A percentile compares a stretch with the other conserved stretches of the same genome.
Conservation (phyloP, 257 asterid genomes). For the Echites panduratus region DNA sequence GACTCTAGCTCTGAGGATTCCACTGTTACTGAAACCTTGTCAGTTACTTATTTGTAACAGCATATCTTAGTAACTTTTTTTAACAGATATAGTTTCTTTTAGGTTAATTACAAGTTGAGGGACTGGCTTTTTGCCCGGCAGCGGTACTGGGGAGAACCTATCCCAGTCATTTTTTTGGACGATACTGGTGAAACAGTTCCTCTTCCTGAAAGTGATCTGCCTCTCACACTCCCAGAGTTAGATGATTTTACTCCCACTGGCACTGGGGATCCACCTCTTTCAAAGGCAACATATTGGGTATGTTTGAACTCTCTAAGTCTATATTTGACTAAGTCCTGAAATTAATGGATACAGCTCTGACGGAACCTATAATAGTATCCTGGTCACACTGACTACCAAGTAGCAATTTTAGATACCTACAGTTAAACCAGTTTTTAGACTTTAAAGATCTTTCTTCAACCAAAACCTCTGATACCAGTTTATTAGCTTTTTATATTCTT, state of each 20-base stretch:
- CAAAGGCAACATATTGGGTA: constrained; percentile 91
- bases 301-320: constrained; percentile 21
- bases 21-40: background rate
- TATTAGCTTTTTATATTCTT: background rate
- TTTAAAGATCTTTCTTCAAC: background rate
- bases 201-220: constrained; percentile 81
- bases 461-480: background rate
- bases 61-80: background rate
- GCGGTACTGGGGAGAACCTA: constrained; percentile 99
- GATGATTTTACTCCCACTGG: constrained; percentile 96
- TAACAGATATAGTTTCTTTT: background rate
- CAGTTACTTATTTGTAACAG: background rate
- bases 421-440: background rate
- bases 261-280: constrained; percentile 94
- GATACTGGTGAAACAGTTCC: constrained; percentile 67
- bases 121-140: constrained; percentile 99
- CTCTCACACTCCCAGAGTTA: constrained; percentile 91
- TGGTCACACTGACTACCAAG: background rate
- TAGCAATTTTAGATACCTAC: background rate
- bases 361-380: background rate
- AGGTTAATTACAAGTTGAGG: constrained; percentile 89
- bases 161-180: constrained; percentile 70
- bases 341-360: background rate
- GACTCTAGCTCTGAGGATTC: background rate
- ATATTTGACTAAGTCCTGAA: background rate